Evolutionary conservation across 2,329 filamentous ascomycete species (phyloP).

Genomic region (Cryphonectria japonica): DNA sequence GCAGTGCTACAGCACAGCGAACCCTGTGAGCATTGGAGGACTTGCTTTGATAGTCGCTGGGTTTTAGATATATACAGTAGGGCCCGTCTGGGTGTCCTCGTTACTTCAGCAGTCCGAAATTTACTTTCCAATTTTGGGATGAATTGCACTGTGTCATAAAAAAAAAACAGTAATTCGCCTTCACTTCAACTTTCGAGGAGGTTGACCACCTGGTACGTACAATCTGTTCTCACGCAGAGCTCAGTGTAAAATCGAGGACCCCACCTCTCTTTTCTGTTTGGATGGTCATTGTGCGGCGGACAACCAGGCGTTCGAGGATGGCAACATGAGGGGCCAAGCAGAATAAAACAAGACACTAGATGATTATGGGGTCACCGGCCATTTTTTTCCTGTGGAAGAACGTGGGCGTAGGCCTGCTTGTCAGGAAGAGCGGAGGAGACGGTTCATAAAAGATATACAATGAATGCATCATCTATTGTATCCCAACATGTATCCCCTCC

Average conservation of each 20-base stretch:
- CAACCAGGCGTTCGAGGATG: conserved; percentile 54
- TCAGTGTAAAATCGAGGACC: too few species aligned
- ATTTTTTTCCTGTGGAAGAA: conserved; percentile 46
- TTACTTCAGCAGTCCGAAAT: background rate
- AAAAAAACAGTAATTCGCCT: background rate
- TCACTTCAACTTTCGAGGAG: background rate
- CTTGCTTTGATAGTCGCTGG: background rate
- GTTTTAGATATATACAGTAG: background rate
- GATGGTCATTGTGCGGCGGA: conserved; percentile 14
- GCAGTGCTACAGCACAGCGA: background rate
- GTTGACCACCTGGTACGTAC: background rate
- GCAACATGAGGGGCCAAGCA: conserved; percentile 50
- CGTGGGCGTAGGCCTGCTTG: conserved; percentile 50
- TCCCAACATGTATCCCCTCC: background rate
- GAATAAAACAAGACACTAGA: conserved; percentile 52
- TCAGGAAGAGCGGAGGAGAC: conserved; percentile 20
- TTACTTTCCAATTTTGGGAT: background rate
- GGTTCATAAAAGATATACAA: background rate
- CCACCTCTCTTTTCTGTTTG: too few species aligned
- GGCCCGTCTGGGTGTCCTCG: background rate
- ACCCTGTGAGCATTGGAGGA: background rate
- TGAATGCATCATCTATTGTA: background rate
- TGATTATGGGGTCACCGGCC: conserved; percentile 41
- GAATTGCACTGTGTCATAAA: background rate
- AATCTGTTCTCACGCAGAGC: too few species aligned